A percentile compares a stretch with the other conserved stretches of the same genome.
Evolutionary conservation across 352 stramenopile genomes (phyloP).

Genomic region (Phytophthora tubulina): DNA sequence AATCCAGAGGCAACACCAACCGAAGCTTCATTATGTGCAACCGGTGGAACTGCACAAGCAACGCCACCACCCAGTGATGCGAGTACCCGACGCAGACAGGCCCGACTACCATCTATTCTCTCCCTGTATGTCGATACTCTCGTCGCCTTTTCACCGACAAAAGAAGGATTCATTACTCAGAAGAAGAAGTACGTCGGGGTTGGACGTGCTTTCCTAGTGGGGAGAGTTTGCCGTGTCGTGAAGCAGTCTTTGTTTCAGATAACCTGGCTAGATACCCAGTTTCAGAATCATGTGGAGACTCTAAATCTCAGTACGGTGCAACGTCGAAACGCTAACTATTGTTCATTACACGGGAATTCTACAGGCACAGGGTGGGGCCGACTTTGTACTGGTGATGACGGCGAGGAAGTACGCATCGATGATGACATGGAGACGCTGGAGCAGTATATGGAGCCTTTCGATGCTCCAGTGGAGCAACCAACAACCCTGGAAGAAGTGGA

Average conservation of each 20-base stretch:
- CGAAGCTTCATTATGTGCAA: no score
- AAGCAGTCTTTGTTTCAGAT: slow-evolving; percentile 15
- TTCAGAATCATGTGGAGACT: slow-evolving; percentile 9
- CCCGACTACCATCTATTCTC: background rate
- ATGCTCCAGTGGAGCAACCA: slow-evolving; percentile 3
- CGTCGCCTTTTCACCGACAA: slow-evolving; percentile 15
- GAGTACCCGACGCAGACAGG: background rate
- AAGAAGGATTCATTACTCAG: no score
- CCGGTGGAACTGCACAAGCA: no score
- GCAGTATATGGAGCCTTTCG: slow-evolving; percentile 3
- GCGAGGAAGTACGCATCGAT: slow-evolving; percentile 2
- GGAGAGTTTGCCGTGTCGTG: slow-evolving; percentile 1
- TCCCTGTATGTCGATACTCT: slow-evolving; percentile 15
- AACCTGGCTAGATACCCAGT: slow-evolving; percentile 16
- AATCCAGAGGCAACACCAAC: no score
- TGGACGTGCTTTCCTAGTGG: no score
- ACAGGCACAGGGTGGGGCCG: background rate
- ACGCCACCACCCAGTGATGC: background rate
- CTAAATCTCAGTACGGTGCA: background rate
- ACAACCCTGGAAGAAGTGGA: background rate
- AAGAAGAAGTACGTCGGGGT: no score
- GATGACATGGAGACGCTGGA: background rate
- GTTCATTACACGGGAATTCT: slow-evolving; percentile 1
- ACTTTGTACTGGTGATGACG: slow-evolving; percentile 11
- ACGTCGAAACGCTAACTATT: slow-evolving; percentile 11